Percentiles rank a stretch among this genome's conserved stretches.
These are phyloP conservation scores for Neurospora sp. DNA, from an alignment of 495 filamentous ascomycete genomes.

Conservation along the genomic window DNA sequence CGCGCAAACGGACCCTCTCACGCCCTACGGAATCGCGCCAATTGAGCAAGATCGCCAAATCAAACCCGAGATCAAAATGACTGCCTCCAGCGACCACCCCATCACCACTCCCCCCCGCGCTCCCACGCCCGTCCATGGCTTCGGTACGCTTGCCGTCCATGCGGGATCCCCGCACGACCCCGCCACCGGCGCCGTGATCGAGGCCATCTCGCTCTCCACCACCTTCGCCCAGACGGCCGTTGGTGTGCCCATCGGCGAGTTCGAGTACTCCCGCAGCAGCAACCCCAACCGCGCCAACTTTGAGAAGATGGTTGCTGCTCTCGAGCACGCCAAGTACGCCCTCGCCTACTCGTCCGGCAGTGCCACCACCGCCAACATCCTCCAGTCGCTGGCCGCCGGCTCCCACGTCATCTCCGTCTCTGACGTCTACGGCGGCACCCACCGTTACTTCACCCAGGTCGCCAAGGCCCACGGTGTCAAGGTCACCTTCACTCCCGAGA, in stretches of 20 bases:
- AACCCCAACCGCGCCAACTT: constrained; percentile 96
- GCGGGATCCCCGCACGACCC: constrained; percentile 86
- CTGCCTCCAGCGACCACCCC: constrained; percentile 26
- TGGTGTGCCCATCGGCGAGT: constrained; percentile 71
- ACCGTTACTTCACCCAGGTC: constrained; percentile 98
- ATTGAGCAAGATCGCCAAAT: background rate
- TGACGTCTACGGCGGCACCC: constrained; percentile 95
- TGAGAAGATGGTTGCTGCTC: constrained; percentile 77
- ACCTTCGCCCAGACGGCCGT: constrained; percentile 83
- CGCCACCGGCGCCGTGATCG: constrained; percentile 86
- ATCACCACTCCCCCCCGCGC: constrained; percentile 34
- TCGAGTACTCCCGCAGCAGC: constrained; percentile 83
- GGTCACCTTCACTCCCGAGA: constrained; percentile 84
- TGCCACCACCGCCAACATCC: constrained; percentile 82
- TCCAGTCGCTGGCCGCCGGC: constrained; percentile 84
- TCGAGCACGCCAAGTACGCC: constrained; percentile 87
- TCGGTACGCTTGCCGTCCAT: constrained; percentile 91
- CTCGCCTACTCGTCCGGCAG: constrained; percentile 93
- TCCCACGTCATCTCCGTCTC: constrained; percentile 93
- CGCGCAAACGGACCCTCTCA: background rate
- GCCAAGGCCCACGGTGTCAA: constrained; percentile 87
- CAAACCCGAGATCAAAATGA: constrained; percentile 19
- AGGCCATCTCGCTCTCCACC: constrained; percentile 87
- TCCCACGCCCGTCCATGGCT: constrained; percentile 42
- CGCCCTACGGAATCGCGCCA: background rate